Evolutionary conservation across 2,329 filamentous ascomycete genomes (phyloP).

Genomic region (Aspergillus thermomutatus): DNA sequence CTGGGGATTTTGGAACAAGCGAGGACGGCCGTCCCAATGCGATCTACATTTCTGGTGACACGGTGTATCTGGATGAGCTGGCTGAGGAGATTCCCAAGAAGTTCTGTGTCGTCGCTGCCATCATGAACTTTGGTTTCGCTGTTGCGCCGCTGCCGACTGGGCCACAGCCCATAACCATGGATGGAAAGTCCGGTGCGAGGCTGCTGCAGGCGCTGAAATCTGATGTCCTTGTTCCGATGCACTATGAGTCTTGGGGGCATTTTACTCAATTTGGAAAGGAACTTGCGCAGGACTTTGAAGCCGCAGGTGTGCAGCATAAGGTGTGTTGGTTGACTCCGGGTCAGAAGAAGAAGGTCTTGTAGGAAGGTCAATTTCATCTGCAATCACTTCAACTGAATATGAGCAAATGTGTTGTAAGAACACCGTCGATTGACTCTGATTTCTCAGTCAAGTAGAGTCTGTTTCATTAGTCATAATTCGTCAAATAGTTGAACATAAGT

Average conservation of each 20-base stretch:
- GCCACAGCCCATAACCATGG: slow-evolving; percentile 44
- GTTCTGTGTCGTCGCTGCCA: slow-evolving; percentile 38
- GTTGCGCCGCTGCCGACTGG: slow-evolving; percentile 20
- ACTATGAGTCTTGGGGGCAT: slow-evolving; percentile 48
- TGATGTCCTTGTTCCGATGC: slow-evolving; percentile 46
- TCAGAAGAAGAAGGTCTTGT: slow-evolving; percentile 5
- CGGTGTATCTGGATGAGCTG: slow-evolving; percentile 46
- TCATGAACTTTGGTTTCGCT: slow-evolving; percentile 43
- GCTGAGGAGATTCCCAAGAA: slow-evolving; percentile 26
- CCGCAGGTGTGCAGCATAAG: slow-evolving; percentile 33
- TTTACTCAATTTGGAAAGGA: slow-evolving; percentile 37
- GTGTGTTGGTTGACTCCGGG: slow-evolving; percentile 37
- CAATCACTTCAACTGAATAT: background rate
- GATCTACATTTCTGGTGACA: slow-evolving; percentile 51
- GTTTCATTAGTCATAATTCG: background rate
- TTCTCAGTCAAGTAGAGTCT: background rate
- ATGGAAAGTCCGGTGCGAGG: slow-evolving; percentile 39
- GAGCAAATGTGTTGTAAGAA: background rate
- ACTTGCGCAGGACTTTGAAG: slow-evolving; percentile 30
- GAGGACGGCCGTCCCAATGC: slow-evolving; percentile 42
- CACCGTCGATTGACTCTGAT: background rate
- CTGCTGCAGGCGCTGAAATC: slow-evolving; percentile 41
- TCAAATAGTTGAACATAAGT: background rate
- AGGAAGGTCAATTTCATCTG: background rate
- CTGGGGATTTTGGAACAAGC: slow-evolving; percentile 34